phyloP scores from a whole-genome alignment of 805 yeast genomes.

The Saccharomycopsis oosterbeekiorum region DNA sequence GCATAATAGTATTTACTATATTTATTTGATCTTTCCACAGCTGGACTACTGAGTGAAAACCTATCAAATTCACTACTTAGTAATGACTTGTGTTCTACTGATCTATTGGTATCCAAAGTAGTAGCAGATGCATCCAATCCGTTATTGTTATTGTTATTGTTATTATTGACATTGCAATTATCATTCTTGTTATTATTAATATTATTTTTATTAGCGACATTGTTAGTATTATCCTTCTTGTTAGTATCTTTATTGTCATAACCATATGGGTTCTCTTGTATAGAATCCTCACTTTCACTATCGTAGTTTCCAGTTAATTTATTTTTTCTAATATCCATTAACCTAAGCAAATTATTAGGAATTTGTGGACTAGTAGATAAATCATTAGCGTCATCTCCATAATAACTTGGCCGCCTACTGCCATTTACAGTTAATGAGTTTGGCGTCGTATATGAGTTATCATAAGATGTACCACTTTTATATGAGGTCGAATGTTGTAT shows the following conservation, averaged over 20 bases:
- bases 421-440: neutral
- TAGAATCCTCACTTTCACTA: slow-evolving; percentile 17
- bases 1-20: neutral
- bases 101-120: neutral
- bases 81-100: slow-evolving; percentile 6
- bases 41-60: neutral
- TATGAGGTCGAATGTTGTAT: slow-evolving; percentile 5
- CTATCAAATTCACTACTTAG: slow-evolving; percentile 14
- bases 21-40: neutral
- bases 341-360: slow-evolving; percentile 46
- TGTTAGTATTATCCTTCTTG: too few relatives aligned
- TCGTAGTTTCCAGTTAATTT: slow-evolving; percentile 5
- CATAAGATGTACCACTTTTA: slow-evolving; percentile 2
- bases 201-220: too few relatives aligned
- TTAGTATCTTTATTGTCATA: too few relatives aligned
- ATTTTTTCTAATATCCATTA: slow-evolving; percentile 40
- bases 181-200: too few relatives aligned
- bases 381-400: slow-evolving; percentile 24
- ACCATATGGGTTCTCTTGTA: neutral
- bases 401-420: slow-evolving; percentile 1
- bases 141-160: neutral
- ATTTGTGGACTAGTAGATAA: slow-evolving; percentile 61
- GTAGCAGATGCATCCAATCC: neutral
- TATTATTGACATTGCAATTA: too few relatives aligned
- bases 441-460: slow-evolving; percentile 14